Evolutionary conservation across 352 stramenopile species (phyloP), one percentile per base, ranked within the genome.

Genomic region (Aphanomyces astaci): DNA sequence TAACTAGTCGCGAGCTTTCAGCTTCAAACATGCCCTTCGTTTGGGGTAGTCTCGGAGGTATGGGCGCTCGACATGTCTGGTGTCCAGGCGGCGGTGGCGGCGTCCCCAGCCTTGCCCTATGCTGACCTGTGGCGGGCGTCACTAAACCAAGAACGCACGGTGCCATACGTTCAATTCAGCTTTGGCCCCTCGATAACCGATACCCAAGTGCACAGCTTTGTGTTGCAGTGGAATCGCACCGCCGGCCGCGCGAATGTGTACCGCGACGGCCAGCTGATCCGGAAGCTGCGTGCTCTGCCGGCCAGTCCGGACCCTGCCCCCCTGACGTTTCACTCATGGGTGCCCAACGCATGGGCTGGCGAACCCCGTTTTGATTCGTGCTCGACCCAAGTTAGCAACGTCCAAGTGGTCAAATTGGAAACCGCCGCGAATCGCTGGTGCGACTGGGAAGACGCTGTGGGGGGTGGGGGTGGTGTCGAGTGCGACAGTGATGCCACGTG

Each of bases 221-320:
- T 69, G 17, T 80, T 90, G 77, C 82, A 90, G 57, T 89, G 80
- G 80, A 78, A 90, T 36, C 74, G 79, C 3, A 84, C 70, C 2
- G 55, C 72, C 28, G 79, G 75, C 11, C 78, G 79, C 2, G 76
- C 80, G 9, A 90, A 90, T 60, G 51, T 90, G 17, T 90, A 87
- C 53, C 64, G 86, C 2, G 74, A 89, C 54, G 80, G 80, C 5
- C 62, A 78, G 31, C 73, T 90, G 10, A 72, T 85, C 7, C 54
- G 72, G 27, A 81, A 80, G 52, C 72, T 87, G 54, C 72, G 66
- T 27, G 43, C 32, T 5, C 46, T 49, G 1, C 39, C 66, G 1
- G 28, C 67, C 2, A 46, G 62, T 0, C 31, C 2, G n/a, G 48
- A 30, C 19, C 28, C 33, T 0, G 53, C 25, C 17, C 17, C 64